phyloP scores from a whole-genome alignment of 2,329 filamentous ascomycete species.

The Cryoendolithus antarcticus region DNA sequence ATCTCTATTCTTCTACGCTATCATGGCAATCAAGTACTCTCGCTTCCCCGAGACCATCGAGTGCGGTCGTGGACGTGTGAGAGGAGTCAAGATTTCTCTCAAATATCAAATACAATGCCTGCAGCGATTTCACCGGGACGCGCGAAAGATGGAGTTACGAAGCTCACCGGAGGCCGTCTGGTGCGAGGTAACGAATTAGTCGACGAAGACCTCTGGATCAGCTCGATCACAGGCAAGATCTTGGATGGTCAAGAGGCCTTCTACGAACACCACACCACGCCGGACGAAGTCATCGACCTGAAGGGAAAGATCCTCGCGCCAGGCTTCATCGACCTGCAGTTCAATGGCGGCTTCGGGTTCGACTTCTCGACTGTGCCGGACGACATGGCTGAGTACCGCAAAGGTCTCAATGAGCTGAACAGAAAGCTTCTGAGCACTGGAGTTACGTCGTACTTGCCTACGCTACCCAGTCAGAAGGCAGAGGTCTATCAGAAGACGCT shows the following conservation, averaged over 20 bases:
- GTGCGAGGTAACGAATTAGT: constrained; percentile 57
- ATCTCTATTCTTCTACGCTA: too few species aligned
- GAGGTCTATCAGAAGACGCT: constrained; percentile 74
- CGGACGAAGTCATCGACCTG: constrained; percentile 66
- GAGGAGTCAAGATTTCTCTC: too few species aligned
- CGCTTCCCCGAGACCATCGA: too few species aligned
- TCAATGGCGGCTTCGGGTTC: constrained; percentile 87
- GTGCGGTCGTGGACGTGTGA: too few species aligned
- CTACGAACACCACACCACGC: constrained; percentile 55
- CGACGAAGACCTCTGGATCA: constrained; percentile 77
- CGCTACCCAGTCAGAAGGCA: constrained; percentile 67
- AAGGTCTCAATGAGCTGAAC: constrained; percentile 61
- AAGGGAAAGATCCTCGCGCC: constrained; percentile 72
- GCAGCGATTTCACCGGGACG: constrained; percentile 26
- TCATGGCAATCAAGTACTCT: too few species aligned
- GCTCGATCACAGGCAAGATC: constrained; percentile 68
- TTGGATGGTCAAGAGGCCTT: constrained; percentile 54
- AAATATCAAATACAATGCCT: constrained; percentile 22
- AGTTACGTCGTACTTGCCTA: constrained; percentile 79
- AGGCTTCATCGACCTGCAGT: constrained; percentile 79
- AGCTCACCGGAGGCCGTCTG: constrained; percentile 57
- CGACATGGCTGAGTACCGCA: constrained; percentile 51
- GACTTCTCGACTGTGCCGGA: constrained; percentile 70
- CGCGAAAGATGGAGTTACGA: constrained; percentile 46
- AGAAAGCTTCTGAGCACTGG: constrained; percentile 61